Base-by-base conservation (phyloP, 805 yeast genomes). In the Spathaspora girioi region DNA sequence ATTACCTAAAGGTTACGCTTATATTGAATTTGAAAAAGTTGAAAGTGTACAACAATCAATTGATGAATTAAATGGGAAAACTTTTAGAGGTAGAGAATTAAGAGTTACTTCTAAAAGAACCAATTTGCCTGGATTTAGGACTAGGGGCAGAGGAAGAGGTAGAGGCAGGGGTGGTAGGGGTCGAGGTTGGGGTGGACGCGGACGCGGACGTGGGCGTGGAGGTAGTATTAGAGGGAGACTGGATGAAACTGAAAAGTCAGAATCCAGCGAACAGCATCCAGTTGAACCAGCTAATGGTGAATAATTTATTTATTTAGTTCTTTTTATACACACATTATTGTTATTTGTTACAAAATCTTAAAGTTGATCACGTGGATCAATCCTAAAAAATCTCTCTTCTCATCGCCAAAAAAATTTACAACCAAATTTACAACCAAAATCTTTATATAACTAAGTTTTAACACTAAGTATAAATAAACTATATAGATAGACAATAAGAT, bases 1-100 rank as follows among this genome's bases (percentile, higher is more conserved):
- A 0, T 62, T 62, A 17, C 78, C 82, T 8, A 78, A 76, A 55
- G 89, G 88, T 1, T 82, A 80, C 60, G 89, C 88, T 1, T 85
- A 82, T 56, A 71, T 85, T 31, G 84, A 86, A 56, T 85, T 82
- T 59, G 77, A 74, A 12, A 58, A 62, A 7, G 53, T 55, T 4
- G 76, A 68, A 5, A 66, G 77, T 14, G 83, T 79, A 6, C 58
- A 63, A 5, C 64, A 64, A 27, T 88, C 90, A 1, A 63, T 84
- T 45, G 61, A 59, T 10, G 67, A 60, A 23, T 57, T 78, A 35
- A 68, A 76, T 51, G 80, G 76, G 7, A 53, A 71, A 7, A 65
- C 60, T 32, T 69, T 84, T 50, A 70, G 75, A 43, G 81, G 76
- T 1, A 70, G 83, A 51, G 72, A 65, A 20, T 68, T 84, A 32